Evolutionary conservation across 352 stramenopile species (phyloP).

Genomic region (Phytopythium montanum): DNA sequence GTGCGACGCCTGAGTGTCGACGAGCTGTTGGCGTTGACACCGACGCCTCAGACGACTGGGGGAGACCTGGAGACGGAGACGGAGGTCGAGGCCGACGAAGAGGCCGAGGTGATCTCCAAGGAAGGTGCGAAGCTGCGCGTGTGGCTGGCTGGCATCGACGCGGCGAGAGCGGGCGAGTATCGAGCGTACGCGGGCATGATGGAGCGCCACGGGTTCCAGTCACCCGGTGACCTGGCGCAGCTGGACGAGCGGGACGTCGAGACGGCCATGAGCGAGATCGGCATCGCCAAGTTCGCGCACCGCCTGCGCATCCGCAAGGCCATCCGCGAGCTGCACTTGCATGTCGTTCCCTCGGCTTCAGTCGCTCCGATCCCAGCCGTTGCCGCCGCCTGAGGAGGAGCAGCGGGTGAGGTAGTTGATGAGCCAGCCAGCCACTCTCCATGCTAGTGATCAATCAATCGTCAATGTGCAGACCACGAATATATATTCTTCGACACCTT

Average conservation of each 20-base stretch:
- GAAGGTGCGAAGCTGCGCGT: conserved; percentile 28
- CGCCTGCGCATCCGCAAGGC: conserved; percentile 63
- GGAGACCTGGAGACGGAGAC: conserved; percentile 22
- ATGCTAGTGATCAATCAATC: not conserved
- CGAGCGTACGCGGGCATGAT: conserved; percentile 51
- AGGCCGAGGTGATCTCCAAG: conserved; percentile 8
- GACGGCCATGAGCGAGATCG: conserved; percentile 69
- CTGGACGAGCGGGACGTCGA: conserved; percentile 69
- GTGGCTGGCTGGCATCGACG: conserved; percentile 59
- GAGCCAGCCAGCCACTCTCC: not conserved
- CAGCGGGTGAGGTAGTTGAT: not conserved
- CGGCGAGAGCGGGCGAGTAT: conserved; percentile 43
- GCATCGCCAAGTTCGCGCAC: conserved; percentile 76
- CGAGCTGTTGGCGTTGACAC: conserved; percentile 35
- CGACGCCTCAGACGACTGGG: conserved; percentile 30
- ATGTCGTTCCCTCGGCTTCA: conserved; percentile 2
- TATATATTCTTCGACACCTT: not conserved
- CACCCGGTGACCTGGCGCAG: conserved; percentile 49
- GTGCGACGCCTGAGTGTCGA: conserved; percentile 53
- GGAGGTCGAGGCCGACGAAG: conserved; percentile 24
- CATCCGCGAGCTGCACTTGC: conserved; percentile 49
- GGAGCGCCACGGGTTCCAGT: conserved; percentile 62
- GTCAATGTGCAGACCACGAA: not conserved
- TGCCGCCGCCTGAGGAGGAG: not conserved
- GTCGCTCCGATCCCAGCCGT: not conserved